These are phyloP conservation scores for Penicillium pulvis DNA, from an alignment of 495 filamentous ascomycete genomes.

Conservation along the genomic window DNA sequence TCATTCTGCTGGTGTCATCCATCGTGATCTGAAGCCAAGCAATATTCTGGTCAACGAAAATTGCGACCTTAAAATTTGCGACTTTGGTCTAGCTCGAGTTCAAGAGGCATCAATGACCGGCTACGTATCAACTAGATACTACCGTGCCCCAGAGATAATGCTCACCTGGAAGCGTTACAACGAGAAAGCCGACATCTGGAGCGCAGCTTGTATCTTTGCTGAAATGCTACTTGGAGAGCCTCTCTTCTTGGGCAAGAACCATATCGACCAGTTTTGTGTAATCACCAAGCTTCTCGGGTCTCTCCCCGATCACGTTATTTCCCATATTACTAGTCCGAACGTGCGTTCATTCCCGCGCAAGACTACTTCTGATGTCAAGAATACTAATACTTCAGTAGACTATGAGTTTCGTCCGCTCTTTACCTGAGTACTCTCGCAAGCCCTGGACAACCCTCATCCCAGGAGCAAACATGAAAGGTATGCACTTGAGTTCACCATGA, in stretches of 20 bases:
- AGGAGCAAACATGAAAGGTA: constrained; percentile 83
- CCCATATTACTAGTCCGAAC: constrained; percentile 95
- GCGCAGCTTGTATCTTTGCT: constrained; percentile 96
- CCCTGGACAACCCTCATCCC: constrained; percentile 87
- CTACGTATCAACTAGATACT: constrained; percentile 97
- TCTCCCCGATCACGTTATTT: constrained; percentile 92
- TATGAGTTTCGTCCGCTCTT: constrained; percentile 89
- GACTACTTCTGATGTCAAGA: background rate
- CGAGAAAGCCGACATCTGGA: constrained; percentile 99
- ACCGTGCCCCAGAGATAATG: constrained; percentile 98
- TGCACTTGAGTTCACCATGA: constrained; percentile 12
- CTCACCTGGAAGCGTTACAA: constrained; percentile 99
- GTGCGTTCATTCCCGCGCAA: constrained; percentile 49
- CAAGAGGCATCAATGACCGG: constrained; percentile 99
- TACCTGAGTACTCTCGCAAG: constrained; percentile 87
- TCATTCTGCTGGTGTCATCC: constrained; percentile 97
- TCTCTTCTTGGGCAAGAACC: constrained; percentile 95
- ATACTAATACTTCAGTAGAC: constrained; percentile 59
- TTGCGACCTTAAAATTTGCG: constrained; percentile 98
- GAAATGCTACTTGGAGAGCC: constrained; percentile 98
- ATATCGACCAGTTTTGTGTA: constrained; percentile 98
- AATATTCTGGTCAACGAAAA: constrained; percentile 99
- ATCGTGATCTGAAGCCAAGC: constrained; percentile 95
- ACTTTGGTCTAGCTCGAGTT: constrained; percentile 94
- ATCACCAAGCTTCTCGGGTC: constrained; percentile 95